These are phyloP conservation scores for Jaenimonas drosophilae DNA, from an alignment of 208 protist genomes.

Conservation along the genomic window DNA sequence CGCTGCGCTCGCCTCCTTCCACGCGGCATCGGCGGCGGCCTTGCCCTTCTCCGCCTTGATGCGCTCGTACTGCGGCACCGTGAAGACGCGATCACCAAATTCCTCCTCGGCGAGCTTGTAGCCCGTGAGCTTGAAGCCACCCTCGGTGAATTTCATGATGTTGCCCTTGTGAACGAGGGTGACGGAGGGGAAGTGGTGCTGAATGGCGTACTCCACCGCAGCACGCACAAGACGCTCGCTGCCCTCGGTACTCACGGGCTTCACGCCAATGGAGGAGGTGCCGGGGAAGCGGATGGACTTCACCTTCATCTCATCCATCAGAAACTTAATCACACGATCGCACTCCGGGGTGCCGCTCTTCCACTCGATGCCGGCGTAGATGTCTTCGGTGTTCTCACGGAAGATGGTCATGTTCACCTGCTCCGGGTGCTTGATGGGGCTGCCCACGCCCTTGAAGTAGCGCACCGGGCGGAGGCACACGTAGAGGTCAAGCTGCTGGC, in stretches of 20 bases:
- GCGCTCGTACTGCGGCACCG: conserved; percentile 21
- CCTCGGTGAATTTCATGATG: conserved; percentile 57
- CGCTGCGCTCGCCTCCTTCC: conserved; percentile 12
- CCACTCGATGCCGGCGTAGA: conserved; percentile 47
- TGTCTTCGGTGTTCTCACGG: conserved; percentile 50
- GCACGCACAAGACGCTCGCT: conserved; percentile 38
- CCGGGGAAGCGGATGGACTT: conserved; percentile 28
- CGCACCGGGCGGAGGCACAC: conserved; percentile 39
- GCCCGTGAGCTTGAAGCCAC: conserved; percentile 34
- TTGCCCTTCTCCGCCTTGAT: conserved; percentile 21
- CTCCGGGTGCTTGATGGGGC: conserved; percentile 28
- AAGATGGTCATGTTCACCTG: conserved; percentile 48
- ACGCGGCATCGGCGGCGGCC: conserved; percentile 15
- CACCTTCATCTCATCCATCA: conserved; percentile 22
- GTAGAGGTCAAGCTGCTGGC: conserved; percentile 31
- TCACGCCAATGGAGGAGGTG: conserved; percentile 30
- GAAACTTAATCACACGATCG: conserved; percentile 13
- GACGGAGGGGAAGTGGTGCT: conserved; percentile 28
- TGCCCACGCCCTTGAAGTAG: conserved; percentile 28
- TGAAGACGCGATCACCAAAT: conserved; percentile 15
- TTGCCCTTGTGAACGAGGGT: conserved; percentile 51
- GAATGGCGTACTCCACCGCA: conserved; percentile 27
- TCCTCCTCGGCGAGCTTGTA: conserved; percentile 33
- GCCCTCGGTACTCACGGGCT: conserved; percentile 31
- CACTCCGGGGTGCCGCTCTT: conserved; percentile 24